These are phyloP conservation scores for Gynandropsis gynandra DNA, from an alignment of 345 rosid genomes.

Conservation along the genomic window DNA sequence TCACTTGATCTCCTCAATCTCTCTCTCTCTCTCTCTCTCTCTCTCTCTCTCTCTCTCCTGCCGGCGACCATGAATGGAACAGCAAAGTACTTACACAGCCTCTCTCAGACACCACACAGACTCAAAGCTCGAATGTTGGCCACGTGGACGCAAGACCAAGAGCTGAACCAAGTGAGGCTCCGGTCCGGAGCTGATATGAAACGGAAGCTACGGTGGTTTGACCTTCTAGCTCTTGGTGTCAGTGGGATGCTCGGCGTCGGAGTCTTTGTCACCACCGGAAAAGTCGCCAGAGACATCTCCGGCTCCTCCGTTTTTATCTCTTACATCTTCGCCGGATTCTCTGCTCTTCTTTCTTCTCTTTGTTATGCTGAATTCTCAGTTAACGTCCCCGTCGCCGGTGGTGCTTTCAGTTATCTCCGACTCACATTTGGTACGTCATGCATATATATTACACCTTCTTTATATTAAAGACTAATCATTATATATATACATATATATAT, in stretches of 20 bases:
- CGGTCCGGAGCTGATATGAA: constrained; percentile 96
- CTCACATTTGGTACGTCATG: constrained; percentile 69
- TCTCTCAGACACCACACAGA: constrained; percentile 73
- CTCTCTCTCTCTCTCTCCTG: background rate
- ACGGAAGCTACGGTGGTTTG: constrained; percentile 76
- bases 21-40: no score
- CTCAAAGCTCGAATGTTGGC: constrained; percentile 85
- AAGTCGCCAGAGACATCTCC: constrained; percentile 46
- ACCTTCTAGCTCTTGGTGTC: constrained; percentile 79
- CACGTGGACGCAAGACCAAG: constrained; percentile 88
- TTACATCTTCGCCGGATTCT: constrained; percentile 65
- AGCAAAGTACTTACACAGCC: constrained; percentile 49
- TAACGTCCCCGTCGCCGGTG: constrained; percentile 91
- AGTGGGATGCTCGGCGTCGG: constrained; percentile 97
- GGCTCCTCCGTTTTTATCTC: constrained; percentile 90
- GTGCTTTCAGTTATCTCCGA: constrained; percentile 89
- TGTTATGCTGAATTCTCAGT: constrained; percentile 94
- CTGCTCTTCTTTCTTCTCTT: constrained; percentile 83
- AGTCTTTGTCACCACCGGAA: constrained; percentile 82
- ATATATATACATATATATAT: no score
- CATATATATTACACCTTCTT: background rate
- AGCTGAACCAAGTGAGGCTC: constrained; percentile 73
- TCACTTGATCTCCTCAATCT: no score
- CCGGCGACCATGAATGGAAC: constrained; percentile 8
- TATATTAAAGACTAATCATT: background rate